Evolutionary conservation across 345 rosid genomes (phyloP).

Genomic region (Zanthoxylum bungeanum): DNA sequence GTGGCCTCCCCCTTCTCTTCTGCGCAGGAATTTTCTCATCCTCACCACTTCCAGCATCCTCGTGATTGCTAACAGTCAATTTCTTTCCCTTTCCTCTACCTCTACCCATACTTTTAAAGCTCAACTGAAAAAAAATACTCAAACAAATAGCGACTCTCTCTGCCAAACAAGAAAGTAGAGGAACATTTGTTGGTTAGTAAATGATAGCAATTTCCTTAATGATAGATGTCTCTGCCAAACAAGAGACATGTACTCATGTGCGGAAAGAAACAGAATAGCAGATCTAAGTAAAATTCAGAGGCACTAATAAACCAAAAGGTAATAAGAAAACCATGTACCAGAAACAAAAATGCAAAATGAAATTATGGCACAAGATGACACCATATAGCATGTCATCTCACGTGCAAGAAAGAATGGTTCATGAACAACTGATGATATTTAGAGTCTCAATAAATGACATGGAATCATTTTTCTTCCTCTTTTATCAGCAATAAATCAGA

Average conservation of each 20-base stretch:
- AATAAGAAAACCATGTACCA: neutral
- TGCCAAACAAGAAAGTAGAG: slow-evolving; percentile 20
- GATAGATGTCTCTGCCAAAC: too few species aligned
- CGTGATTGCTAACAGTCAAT: slow-evolving; percentile 46
- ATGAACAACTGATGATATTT: too few species aligned
- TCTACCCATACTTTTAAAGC: slow-evolving; percentile 58
- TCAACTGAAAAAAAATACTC: slow-evolving; percentile 20
- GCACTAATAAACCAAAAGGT: neutral
- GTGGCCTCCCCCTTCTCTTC: slow-evolving; percentile 75
- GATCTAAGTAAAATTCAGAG: neutral
- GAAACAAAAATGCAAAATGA: too few species aligned
- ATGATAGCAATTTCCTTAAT: neutral
- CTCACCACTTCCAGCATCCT: slow-evolving; percentile 56
- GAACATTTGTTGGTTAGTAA: neutral
- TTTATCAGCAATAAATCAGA: slow-evolving; percentile 8
- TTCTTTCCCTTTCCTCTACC: slow-evolving; percentile 72
- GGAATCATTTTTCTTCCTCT: neutral
- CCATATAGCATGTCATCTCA: neutral
- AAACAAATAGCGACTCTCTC: slow-evolving; percentile 24
- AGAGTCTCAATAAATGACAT: too few species aligned
- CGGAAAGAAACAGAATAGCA: neutral
- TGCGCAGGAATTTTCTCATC: slow-evolving; percentile 69
- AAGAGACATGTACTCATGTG: neutral
- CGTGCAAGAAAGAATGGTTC: neutral
- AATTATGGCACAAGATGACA: neutral